Evolutionary conservation across 495 filamentous ascomycete genomes (phyloP).

Genomic region (Glarea lozoyensis): DNA sequence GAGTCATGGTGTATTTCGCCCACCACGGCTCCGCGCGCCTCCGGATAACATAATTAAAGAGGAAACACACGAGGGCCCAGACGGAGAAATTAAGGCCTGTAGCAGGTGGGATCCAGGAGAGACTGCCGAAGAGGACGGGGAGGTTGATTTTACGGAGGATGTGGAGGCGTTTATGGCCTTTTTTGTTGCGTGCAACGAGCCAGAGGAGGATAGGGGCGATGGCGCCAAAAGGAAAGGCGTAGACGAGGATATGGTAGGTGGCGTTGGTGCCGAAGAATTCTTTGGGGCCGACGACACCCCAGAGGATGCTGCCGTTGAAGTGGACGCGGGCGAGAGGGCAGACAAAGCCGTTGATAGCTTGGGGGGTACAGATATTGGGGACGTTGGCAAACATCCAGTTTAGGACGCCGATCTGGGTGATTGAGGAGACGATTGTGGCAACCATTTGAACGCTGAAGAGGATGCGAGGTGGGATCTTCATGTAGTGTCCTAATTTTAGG

Average conservation of each 20-base stretch:
- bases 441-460: constrained; percentile 75
- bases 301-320: constrained; percentile 83
- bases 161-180: no score
- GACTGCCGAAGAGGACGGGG: constrained; percentile 62
- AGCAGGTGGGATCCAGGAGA: constrained; percentile 77
- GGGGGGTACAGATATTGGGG: constrained; percentile 63
- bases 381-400: constrained; percentile 86
- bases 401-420: constrained; percentile 74
- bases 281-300: constrained; percentile 74
- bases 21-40: constrained; percentile 63
- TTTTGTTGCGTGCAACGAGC: constrained; percentile 43
- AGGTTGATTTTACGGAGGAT: constrained; percentile 60
- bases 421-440: constrained; percentile 65
- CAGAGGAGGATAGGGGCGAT: constrained; percentile 60
- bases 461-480: constrained; percentile 82
- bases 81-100: constrained; percentile 78
- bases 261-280: constrained; percentile 69
- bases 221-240: constrained; percentile 71
- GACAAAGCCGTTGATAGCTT: constrained; percentile 76
- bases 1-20: constrained; percentile 84
- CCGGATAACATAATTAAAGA: constrained; percentile 71
- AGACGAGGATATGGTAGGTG: constrained; percentile 60
- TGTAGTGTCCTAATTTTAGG: constrained; percentile 83
- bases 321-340: constrained; percentile 83
- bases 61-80: constrained; percentile 72